Evolutionary conservation across 305 asterid genomes (phyloP).

Genomic region (Fraxinus platypoda): DNA sequence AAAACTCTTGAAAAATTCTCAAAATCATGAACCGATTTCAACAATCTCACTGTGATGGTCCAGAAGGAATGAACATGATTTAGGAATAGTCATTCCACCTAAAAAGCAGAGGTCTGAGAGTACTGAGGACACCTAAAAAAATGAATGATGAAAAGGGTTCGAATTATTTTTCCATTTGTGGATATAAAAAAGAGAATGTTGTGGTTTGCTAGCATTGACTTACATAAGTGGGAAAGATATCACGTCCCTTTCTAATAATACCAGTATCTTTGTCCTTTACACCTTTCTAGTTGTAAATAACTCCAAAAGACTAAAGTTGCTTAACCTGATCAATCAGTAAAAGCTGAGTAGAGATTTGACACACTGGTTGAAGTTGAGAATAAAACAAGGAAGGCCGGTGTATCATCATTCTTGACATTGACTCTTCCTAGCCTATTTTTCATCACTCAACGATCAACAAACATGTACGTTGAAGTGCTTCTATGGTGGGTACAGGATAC

Average conservation of each 20-base stretch:
- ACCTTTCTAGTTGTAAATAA: neutral
- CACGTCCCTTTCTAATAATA: constrained; percentile 17
- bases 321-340: neutral
- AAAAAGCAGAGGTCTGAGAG: constrained; percentile 30
- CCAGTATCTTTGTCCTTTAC: constrained; percentile 26
- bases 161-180: neutral
- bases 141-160: neutral
- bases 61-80: neutral
- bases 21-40: neutral
- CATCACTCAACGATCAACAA: neutral
- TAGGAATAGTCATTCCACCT: constrained; percentile 9
- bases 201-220: constrained; percentile 38
- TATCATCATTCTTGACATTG: neutral
- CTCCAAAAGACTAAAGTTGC: neutral
- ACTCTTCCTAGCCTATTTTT: neutral
- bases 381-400: neutral
- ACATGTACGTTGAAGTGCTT: neutral
- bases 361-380: neutral
- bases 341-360: neutral
- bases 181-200: neutral
- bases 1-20: too few species aligned
- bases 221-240: constrained; percentile 25
- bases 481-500: neutral
- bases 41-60: neutral
- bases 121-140: neutral